Evolutionary conservation across 148 eudicot species (phyloP), one percentile per base, ranked within the genome.

Genomic region (Fagopyrum tataricum): DNA sequence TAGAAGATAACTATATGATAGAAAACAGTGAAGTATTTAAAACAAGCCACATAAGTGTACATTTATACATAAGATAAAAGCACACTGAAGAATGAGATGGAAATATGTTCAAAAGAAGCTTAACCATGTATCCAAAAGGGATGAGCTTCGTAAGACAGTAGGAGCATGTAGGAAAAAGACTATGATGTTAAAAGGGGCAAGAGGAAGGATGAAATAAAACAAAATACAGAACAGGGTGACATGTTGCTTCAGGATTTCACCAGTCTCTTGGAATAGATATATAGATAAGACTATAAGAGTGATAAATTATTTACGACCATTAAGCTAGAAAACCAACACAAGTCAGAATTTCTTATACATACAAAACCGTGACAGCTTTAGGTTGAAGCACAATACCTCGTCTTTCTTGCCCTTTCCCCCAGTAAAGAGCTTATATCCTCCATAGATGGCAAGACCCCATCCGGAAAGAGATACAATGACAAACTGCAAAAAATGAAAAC

Each of bases 401-500:
- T 78, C 88, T 59, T 87, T 78, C 71, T 84, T 83, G 79, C 88
- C 87, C 80, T 89, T 89, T 80, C 96, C 90, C 47, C 84, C 73
- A 4, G 89, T 73, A 76, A 88, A 83, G 48, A 84, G 61, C 86
- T 90, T 92, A 84, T 78, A 87, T 13, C 88, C 84, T 61, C 92
- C 88, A 79, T 39, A 82, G 73, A 92, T 41, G 61, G 76, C 78
- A 67, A 88, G 40, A 43, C 87, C 93, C 96, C 97, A 92, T 71
- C 97, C 97, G 68, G 91, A 2, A 77, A 90, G 85, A 75, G 97
- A 92, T 46, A 84, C 86, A 42, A 92, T 88, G 73, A 92, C 97
- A 78, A 92, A 90, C 97, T 92, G 87, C 88, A 78, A 72, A 1
- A 79, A 41, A 7, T 44, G 9, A 73, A 75, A 44, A 39, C 48